Evolutionary conservation across 2,329 filamentous ascomycete species (phyloP).

Genomic region (Colletotrichum liaoningense): DNA sequence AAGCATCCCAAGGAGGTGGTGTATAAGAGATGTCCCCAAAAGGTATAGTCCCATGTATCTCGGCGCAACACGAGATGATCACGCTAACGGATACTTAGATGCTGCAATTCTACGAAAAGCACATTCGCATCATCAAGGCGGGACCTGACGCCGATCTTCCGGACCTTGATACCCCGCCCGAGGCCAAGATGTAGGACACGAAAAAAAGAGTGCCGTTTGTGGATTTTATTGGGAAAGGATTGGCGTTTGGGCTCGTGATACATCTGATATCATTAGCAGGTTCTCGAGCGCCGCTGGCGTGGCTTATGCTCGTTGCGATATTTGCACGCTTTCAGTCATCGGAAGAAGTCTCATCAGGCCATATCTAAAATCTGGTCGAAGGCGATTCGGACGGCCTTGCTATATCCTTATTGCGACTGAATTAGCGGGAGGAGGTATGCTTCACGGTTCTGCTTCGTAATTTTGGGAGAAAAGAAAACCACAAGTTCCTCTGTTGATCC

Average conservation of each 20-base stretch:
- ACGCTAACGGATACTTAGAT: conserved; percentile 54
- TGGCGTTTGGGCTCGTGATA: conserved; percentile 2
- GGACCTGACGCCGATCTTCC: conserved; percentile 34
- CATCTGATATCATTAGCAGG: background rate
- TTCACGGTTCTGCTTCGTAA: background rate
- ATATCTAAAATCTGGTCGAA: background rate
- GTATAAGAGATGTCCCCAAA: conserved; percentile 83
- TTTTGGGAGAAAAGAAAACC: background rate
- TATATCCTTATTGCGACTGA: background rate
- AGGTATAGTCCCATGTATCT: conserved; percentile 56
- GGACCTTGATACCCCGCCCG: conserved; percentile 29
- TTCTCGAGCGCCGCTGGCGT: background rate
- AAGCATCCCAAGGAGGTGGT: conserved; percentile 76
- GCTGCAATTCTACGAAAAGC: conserved; percentile 69
- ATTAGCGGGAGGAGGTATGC: background rate
- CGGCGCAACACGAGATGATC: background rate
- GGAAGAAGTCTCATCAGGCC: background rate
- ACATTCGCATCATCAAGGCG: conserved; percentile 64
- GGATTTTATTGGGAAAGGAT: background rate
- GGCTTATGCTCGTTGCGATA: background rate
- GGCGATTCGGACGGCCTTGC: background rate
- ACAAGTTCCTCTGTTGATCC: background rate
- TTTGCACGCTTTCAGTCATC: background rate
- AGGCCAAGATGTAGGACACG: background rate
- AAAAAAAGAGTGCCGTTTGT: background rate